Conservation (phyloP, 2,329 filamentous ascomycete species). For the Oidium heveae region DNA sequence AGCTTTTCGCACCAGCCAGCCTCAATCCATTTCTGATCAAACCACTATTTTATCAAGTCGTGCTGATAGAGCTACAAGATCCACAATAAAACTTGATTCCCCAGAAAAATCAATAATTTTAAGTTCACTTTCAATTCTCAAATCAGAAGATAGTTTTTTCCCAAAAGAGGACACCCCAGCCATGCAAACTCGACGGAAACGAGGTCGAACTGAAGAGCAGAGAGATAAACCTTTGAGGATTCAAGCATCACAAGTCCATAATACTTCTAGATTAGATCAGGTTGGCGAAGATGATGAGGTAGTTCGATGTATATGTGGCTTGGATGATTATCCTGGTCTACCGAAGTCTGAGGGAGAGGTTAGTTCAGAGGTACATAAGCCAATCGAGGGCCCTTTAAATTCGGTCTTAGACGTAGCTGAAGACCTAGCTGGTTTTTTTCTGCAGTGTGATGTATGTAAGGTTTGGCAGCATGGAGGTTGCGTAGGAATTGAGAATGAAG, state of each 20-base stretch:
- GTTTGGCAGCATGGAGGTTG: no score
- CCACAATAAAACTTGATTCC: slow-evolving; percentile 46
- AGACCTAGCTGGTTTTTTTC: slow-evolving; percentile 81
- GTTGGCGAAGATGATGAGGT: slow-evolving; percentile 69
- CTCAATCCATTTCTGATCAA: no score
- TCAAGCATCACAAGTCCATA: slow-evolving; percentile 21
- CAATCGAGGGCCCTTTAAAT: slow-evolving; percentile 29
- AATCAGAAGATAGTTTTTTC: slow-evolving; percentile 31
- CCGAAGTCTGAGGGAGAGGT: slow-evolving; percentile 28
- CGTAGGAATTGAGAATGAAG: no score
- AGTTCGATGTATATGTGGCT: slow-evolving; percentile 83
- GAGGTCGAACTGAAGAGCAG: slow-evolving; percentile 25
- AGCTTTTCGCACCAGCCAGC: no score
- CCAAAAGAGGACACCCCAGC: slow-evolving; percentile 30
- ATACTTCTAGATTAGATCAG: slow-evolving; percentile 37
- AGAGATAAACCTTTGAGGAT: slow-evolving; percentile 16
- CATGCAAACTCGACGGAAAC: slow-evolving; percentile 52
- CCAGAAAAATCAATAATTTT: slow-evolving; percentile 52
- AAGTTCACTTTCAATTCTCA: slow-evolving; percentile 45
- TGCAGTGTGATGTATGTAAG: no score
- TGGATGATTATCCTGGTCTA: slow-evolving; percentile 81
- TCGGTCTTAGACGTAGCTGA: slow-evolving; percentile 31
- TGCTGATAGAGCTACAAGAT: slow-evolving; percentile 47
- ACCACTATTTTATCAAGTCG: slow-evolving; percentile 52
- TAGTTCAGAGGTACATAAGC: slow-evolving; percentile 27